Percentiles rank a stretch among this genome's conserved stretches.
These are phyloP conservation scores for Tetracladium maxilliforme DNA, from an alignment of 2,329 filamentous ascomycete species.

Conservation along the genomic window DNA sequence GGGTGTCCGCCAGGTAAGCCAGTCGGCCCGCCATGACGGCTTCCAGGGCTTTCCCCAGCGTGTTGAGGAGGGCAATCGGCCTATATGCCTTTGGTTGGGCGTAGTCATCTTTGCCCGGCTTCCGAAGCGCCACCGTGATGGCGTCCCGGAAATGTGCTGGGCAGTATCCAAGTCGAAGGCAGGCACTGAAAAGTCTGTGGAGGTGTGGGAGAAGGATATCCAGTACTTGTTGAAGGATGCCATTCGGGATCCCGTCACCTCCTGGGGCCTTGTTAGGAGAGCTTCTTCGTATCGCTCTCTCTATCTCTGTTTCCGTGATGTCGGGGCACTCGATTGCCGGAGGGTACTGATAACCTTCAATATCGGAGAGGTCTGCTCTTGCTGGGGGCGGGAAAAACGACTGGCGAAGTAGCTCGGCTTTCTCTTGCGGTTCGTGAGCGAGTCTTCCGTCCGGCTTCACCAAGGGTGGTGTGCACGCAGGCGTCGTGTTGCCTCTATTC, in stretches of 20 bases:
- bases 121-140: conserved; percentile 11
- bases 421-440: conserved; percentile 2
- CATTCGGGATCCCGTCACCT: conserved; percentile 1
- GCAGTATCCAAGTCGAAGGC: conserved; percentile 1
- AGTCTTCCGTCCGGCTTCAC: too few species aligned
- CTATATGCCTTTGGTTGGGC: conserved; percentile 6
- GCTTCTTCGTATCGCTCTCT: conserved; percentile 1
- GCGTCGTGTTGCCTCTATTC: conserved; percentile 5
- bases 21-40: conserved; percentile 3
- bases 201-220: conserved; percentile 1
- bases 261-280: conserved; percentile 1
- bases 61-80: conserved; percentile 5
- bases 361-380: conserved; percentile 3
- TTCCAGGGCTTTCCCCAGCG: conserved; percentile 3
- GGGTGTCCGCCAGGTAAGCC: too few species aligned
- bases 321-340: conserved; percentile 1
- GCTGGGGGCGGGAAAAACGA: conserved; percentile 6
- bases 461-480: too few species aligned
- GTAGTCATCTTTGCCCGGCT: conserved; percentile 13
- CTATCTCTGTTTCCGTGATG: conserved; percentile 2
- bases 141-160: conserved; percentile 1
- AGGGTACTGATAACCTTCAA: conserved; percentile 6
- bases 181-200: conserved; percentile 1
- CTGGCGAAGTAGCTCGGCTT: conserved; percentile 1
- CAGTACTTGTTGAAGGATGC: conserved; percentile 1